Evolutionary conservation across 2,329 filamentous ascomycete genomes (phyloP), one percentile per base, ranked within the genome.

Genomic region (Fusarium domesticum): DNA sequence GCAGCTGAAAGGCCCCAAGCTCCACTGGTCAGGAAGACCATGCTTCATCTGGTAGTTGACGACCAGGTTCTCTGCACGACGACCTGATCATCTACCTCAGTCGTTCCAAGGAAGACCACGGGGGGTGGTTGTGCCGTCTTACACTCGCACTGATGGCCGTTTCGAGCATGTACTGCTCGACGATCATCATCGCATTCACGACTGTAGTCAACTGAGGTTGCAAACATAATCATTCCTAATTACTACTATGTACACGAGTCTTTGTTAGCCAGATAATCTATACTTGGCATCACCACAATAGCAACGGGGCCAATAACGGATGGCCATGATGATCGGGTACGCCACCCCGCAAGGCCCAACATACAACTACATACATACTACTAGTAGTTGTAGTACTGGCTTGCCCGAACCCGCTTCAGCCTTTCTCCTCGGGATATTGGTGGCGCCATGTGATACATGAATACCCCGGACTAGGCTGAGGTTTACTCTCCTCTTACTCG

Each of bases 41-140:
- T 32, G 40, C 45, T 45, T 31, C 15, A 16, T 25, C 6, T 25
- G 36, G 16, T 25, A 15, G 25, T 37, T 18, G 14, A 28, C 23
- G 23, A 28, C 23, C 23, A 10, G 23, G 23, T 4, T 12, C 23
- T 28, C 23, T 28, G 23, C 7, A 12, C 23, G 23, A 28, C 23
- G 8, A 12, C 23, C 23, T 12, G 23, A 28, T 28, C 23, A 12
- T 28, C 23, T 8, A 28, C 23, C 23, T 28, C 23, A 37, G 33
- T 37, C 43, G 16, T 15, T 28, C 37, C n/a, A 16, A 34, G 35
- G 23, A 48, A 18, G 35, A 47, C 14, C 14, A 17, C 55, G 51
- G 51, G 43, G 31, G 14, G 47, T 52, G 53, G 45, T 58, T 60
- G 32, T 17, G 35, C 57, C 57, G 53, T 53, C 57, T 59, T 51